These are phyloP conservation scores for Glycyrrhiza uralensis DNA, from an alignment of 306 rosid species.

Conservation along the genomic window DNA sequence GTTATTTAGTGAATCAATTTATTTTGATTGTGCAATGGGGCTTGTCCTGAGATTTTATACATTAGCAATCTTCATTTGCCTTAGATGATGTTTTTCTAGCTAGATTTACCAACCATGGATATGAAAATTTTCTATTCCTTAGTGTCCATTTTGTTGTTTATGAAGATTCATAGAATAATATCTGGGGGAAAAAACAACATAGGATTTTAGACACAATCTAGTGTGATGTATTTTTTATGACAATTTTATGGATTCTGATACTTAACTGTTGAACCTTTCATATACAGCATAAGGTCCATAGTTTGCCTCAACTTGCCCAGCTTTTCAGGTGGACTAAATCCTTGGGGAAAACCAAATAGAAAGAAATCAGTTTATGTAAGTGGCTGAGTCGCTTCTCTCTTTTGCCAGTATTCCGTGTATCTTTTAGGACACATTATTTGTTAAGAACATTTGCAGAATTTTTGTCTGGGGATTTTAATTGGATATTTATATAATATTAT, in stretches of 20 bases:
- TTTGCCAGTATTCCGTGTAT: background rate
- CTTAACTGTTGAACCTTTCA: constrained; percentile 19
- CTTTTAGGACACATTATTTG: background rate
- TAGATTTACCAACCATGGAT: background rate
- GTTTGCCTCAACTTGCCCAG: constrained; percentile 94
- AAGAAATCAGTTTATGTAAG: constrained; percentile 64
- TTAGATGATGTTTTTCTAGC: background rate
- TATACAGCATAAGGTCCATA: constrained; percentile 72
- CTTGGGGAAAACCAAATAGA: constrained; percentile 80
- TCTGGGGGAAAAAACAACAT: background rate
- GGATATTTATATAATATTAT: background rate
- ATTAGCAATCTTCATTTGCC: background rate
- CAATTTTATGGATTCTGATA: background rate
- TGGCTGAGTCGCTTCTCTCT: constrained; percentile 9
- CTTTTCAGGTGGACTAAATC: constrained; percentile 93
- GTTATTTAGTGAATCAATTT: background rate
- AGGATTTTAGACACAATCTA: too few species aligned
- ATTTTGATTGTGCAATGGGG: background rate
- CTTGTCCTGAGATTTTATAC: background rate
- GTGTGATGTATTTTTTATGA: background rate
- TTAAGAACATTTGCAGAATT: background rate
- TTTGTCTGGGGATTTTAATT: background rate
- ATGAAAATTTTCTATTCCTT: background rate
- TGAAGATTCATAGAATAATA: background rate
- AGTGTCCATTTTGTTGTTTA: background rate